Conservation (phyloP, 1,284 basidiomycete species). For the Cutaneotrichosporon spelunceum region DNA sequence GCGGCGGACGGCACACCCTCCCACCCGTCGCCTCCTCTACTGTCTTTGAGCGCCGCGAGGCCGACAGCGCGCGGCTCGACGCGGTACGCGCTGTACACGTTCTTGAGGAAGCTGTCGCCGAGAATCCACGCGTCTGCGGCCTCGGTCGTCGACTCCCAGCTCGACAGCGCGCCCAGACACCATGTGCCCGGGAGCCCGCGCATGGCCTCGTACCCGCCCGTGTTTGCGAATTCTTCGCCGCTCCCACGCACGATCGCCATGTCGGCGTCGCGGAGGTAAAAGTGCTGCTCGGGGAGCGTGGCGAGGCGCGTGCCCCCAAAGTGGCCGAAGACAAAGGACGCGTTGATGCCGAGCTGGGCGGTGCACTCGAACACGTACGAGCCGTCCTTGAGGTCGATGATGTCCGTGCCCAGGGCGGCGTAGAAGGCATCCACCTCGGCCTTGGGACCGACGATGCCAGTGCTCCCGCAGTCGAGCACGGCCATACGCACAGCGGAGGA, state of each 20-base stretch:
- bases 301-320: not conserved
- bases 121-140: slow-evolving; percentile 66
- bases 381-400: slow-evolving; percentile 5
- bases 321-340: not conserved
- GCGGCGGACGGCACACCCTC: not conserved
- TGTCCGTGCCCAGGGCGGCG: not conserved
- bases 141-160: not conserved
- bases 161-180: not conserved
- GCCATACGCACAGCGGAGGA: not conserved
- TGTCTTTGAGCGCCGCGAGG: slow-evolving; percentile 42
- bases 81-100: slow-evolving; percentile 54
- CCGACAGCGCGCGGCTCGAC: slow-evolving; percentile 54
- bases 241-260: not conserved
- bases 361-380: not conserved
- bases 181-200: not conserved
- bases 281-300: not conserved
- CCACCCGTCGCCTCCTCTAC: slow-evolving; percentile 8
- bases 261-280: not conserved
- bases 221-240: not conserved
- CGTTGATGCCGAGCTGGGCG: not conserved
- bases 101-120: slow-evolving; percentile 88
- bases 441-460: not conserved
- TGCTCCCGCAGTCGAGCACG: slow-evolving; percentile 6
- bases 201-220: slow-evolving; percentile 1
- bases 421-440: slow-evolving; percentile 3